Base-by-base conservation (phyloP, 768 basidiomycete genomes). In the Termitomyces heimii region DNA sequence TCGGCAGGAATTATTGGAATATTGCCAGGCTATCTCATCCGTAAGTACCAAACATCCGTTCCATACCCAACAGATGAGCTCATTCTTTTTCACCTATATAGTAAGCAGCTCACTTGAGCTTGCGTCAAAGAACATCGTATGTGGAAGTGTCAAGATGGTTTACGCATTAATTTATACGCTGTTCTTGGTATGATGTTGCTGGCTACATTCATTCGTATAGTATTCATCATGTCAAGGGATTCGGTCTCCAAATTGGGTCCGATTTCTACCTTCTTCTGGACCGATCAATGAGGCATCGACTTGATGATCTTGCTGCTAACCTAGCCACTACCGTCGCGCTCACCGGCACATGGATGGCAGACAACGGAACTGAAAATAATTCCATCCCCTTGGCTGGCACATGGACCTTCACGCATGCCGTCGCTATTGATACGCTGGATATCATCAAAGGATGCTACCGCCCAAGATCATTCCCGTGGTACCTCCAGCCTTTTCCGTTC, bases 121-220 rank as follows among this genome's bases (percentile, higher is more conserved):
- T 55, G 90, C 89, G 1, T 92, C 90, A 1, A 91, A 89, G 69
- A 93, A 92, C 60, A 90, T 92, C 29, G 82, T 91, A 2, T 87
- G 85, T 56, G 91, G 90, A 35, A 87, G 88, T 59, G 89, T 92
- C 59, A 89, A 89, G 70, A 88, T 93, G 85, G 89, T 92, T 18
- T 92, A 90, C 59, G 88, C 91, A n/a, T 76, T 93, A 59, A 90
- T 93, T 32, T 92, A 92, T 63, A 91, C 91, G 0, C 73, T 92
- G 7, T 93, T 92, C 67, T 70, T 93, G 66, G 81, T 81, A 60
- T 5, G 44, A 45, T 40, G 43, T 57, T 61, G 35, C 20, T 20
- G 8, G 2, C 24, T 49, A 53, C 32, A n/a, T 52, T 56, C 22
- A 37, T 44, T 20, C 12, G 20, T 24, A 10, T 48, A 50, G 42